Evolutionary conservation across 306 rosid species (phyloP).

Genomic region (Acacia confusa): DNA sequence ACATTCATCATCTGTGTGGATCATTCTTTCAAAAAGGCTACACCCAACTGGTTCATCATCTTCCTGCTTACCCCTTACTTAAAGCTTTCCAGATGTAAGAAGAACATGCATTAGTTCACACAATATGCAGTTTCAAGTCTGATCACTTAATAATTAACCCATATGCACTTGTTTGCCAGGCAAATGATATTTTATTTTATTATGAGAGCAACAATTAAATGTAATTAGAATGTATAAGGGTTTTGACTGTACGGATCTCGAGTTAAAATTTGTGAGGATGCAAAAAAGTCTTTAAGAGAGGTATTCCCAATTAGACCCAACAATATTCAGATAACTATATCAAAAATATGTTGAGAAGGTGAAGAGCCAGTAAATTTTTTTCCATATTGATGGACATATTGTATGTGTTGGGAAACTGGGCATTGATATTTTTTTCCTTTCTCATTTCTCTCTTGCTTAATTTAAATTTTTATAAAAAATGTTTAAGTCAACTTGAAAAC

Average conservation of each 20-base stretch:
- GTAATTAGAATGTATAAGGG: too few relatives aligned
- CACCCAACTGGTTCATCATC: constrained; percentile 28
- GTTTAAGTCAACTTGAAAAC: constrained; percentile 19
- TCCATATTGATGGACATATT: background rate
- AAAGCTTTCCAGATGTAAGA: constrained; percentile 29
- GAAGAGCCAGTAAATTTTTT: background rate
- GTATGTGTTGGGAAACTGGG: background rate
- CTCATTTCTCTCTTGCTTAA: background rate
- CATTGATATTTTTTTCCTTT: background rate
- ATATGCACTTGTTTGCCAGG: background rate
- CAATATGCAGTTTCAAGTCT: background rate
- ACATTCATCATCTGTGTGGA: constrained; percentile 34
- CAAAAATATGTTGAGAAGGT: background rate
- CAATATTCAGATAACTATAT: too few relatives aligned
- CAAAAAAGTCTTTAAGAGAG: too few relatives aligned
- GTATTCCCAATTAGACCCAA: too few relatives aligned
- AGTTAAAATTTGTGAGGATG: too few relatives aligned
- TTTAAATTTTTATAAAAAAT: too few relatives aligned
- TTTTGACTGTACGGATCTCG: too few relatives aligned
- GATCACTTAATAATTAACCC: background rate
- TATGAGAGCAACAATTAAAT: background rate
- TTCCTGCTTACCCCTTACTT: constrained; percentile 31
- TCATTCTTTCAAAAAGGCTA: constrained; percentile 48
- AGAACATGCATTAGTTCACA: background rate
- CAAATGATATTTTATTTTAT: background rate